phyloP scores from a whole-genome alignment of 2,329 filamentous ascomycete species.

The Fusarium graminum region DNA sequence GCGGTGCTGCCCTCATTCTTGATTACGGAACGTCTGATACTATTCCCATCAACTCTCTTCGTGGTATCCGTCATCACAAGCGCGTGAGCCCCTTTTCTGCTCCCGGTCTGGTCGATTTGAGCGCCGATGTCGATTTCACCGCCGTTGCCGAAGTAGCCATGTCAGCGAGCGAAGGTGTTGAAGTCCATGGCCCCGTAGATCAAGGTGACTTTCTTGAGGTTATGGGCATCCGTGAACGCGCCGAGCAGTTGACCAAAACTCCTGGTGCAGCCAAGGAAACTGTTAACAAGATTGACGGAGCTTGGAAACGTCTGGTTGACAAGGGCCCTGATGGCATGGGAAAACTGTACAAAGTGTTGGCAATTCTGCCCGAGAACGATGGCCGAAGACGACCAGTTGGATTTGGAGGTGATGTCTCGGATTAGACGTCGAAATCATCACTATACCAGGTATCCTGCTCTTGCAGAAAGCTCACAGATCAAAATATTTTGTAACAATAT shows the following conservation, averaged over 20 bases:
- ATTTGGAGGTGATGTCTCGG: conserved; percentile 80
- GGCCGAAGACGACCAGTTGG: conserved; percentile 84
- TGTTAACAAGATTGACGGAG: conserved; percentile 74
- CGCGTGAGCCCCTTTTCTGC: conserved; percentile 82
- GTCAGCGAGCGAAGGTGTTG: conserved; percentile 80
- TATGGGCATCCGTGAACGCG: conserved; percentile 87
- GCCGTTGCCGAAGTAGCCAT: conserved; percentile 87
- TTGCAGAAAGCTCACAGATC: not conserved
- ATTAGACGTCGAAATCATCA: conserved; percentile 10
- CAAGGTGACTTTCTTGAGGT: conserved; percentile 83
- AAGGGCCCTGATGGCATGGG: conserved; percentile 89
- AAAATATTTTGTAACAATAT: conserved; percentile 28
- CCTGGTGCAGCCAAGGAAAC: conserved; percentile 59
- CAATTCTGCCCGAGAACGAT: conserved; percentile 85
- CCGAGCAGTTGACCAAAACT: conserved; percentile 72
- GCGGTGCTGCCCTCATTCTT: conserved; percentile 91
- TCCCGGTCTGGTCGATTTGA: conserved; percentile 88
- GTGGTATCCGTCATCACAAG: conserved; percentile 84
- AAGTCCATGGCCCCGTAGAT: conserved; percentile 91
- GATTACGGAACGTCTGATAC: conserved; percentile 88
- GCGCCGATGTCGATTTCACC: conserved; percentile 92
- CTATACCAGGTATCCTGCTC: not conserved
- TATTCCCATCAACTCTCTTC: conserved; percentile 88
- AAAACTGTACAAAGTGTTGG: conserved; percentile 91
- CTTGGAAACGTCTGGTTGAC: conserved; percentile 88